Evolutionary conservation across 208 protist species (phyloP), one percentile per base, ranked within the genome.

Genomic region (Wallacemonas rigidus): DNA sequence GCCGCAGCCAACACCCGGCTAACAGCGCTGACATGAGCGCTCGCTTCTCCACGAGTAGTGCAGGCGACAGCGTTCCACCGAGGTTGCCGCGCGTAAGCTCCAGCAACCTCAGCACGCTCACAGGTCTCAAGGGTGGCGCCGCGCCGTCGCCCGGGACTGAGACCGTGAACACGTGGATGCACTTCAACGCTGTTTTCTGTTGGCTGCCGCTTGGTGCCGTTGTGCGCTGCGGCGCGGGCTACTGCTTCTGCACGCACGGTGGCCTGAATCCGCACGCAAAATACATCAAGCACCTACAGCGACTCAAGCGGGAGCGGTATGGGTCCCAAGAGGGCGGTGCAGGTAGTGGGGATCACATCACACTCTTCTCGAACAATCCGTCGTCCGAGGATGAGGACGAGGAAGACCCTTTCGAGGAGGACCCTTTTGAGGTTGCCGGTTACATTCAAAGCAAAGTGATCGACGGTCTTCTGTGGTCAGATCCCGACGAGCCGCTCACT

Each of bases 401-500:
- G 15, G 51, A 43, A 2, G 40, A 36, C 41, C 60, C 40, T 26
- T 38, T 38, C 60, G 38, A 38, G 17, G 44, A 62, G 7, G 69
- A 58, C 45, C 47, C 45, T 4, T 4, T 8, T 8, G 39, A 55
- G 45, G 57, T 44, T 15, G 45, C 51, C 36, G 4, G 57, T 14
- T 40, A 65, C 14, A 70, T 78, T n/a, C 98, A 99, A 69, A 89
- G 72, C 43, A 92, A 97, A 9, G 88, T 99, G 41, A 90, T 99
- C 3, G 99, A 99, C 84, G 99, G 99, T 43, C 85, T 99, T 14
- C 81, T 99, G 3, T 99, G 99, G 99, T 98, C 97, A 2, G 99
- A 99, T 81, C 99, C 99, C 7, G 92, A 99, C n/a, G 94, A 97
- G 0, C 44, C 84, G 51, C 39, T 86, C 47, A 55, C 51, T 8